A percentile compares a stretch with the other conserved stretches of the same genome.
phyloP scores from a whole-genome alignment of 306 rosid genomes.

The Gillenia trifoliata region DNA sequence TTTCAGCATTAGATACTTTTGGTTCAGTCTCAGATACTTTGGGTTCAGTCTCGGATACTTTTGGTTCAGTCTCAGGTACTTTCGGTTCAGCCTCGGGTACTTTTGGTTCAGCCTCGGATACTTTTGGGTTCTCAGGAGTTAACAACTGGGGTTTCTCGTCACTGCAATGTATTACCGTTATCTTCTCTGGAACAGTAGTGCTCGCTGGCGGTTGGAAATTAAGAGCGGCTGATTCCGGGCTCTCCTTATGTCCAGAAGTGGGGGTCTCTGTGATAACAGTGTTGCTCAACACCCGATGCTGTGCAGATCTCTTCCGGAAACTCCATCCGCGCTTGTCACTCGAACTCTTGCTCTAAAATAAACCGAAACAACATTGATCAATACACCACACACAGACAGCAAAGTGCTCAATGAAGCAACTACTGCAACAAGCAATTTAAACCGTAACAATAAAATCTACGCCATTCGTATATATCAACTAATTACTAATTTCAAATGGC shows the following conservation, averaged over 20 bases:
- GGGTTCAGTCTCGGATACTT: constrained; percentile 28
- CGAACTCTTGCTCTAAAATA: constrained; percentile 58
- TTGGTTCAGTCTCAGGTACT: constrained; percentile 3
- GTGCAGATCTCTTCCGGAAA: constrained; percentile 79
- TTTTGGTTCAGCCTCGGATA: constrained; percentile 30
- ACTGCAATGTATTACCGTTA: constrained; percentile 32
- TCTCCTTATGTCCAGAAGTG: constrained; percentile 56
- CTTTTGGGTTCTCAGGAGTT: constrained; percentile 32
- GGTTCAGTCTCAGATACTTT: constrained; percentile 33
- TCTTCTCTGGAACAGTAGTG: constrained; percentile 52
- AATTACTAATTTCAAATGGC: neutral
- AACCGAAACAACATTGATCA: neutral
- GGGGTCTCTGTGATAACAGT: constrained; percentile 58
- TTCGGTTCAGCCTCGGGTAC: constrained; percentile 28
- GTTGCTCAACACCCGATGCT: constrained; percentile 90
- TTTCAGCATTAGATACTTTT: constrained; percentile 24
- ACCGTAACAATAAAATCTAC: neutral
- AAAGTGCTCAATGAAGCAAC: neutral
- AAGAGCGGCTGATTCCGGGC: constrained; percentile 41
- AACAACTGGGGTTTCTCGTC: constrained; percentile 54
- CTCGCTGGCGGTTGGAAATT: constrained; percentile 40
- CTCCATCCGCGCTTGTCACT: constrained; percentile 92
- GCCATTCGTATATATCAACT: neutral
- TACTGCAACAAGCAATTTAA: neutral
- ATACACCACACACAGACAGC: neutral